Base-by-base conservation (phyloP, 352 stramenopile genomes). In the Thalassiosira oceanica region DNA sequence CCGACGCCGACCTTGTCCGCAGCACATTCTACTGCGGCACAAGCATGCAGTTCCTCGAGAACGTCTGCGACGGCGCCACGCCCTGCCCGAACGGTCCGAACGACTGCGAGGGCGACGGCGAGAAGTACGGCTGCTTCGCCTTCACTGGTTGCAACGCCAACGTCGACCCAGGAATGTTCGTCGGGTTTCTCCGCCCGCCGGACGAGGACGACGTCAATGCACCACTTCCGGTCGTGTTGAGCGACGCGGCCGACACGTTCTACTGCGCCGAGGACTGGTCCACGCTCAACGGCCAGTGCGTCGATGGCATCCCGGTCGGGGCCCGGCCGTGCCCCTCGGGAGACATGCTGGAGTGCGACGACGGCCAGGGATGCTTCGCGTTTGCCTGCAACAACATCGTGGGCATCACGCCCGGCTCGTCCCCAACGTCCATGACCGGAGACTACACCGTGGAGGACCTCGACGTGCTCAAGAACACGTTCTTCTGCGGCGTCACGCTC, bases 301-400 rank as follows among this genome's bases (percentile, higher is more conserved):
- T 66, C 10, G 28, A 74, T 39, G 70, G 62, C 7, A 15, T 68
- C 15, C 62, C 70, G 26, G 53, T 60, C 13, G 70, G 57, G 3
- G 62, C 57, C n/a, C 62, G 28, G 13, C 55, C 62, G 3, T 80
- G 70, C 67, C 73, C 73, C 11, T 60, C 35, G 4, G 73, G 64
- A 26, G 61, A 83, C 48, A 73, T 72, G 21, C 35, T 71, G 1
- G 65, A 77, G 23, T 82, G 73, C 45, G 49, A 41, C 3, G 61
- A 82, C 21, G 65, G 61, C 21, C 21, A 78, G 35, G 73, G 73
- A 27, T 82, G 73, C 46, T 82, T 78, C 65, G 71, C 71, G 5
- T 76, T 63, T 49, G 63, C 71, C 8, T 81, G 71, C 31, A 67
- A 62, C 31, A 58, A 61, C 31, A 45, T 56, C 3, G 29, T 58